Percentiles rank a stretch among this genome's conserved stretches.
phyloP scores from a whole-genome alignment of 108 stramenopile species.

The Cyclotella cryptica region DNA sequence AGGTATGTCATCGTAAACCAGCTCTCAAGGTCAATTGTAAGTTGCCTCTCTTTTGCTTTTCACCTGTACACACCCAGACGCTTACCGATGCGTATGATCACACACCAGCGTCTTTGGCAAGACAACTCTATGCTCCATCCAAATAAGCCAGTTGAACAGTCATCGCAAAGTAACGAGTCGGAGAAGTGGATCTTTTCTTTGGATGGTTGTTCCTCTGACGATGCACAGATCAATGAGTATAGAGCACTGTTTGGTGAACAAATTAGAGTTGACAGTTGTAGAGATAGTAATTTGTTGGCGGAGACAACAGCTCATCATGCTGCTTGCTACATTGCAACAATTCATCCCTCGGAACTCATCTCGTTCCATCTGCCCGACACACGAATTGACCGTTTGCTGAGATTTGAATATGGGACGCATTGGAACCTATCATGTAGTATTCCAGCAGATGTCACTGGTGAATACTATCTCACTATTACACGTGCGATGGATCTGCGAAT shows the following conservation, averaged over 20 bases:
- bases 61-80: no score
- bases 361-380: conserved; percentile 89
- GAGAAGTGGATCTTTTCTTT: conserved; percentile 31
- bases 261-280: conserved; percentile 31
- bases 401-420: conserved; percentile 70
- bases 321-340: conserved; percentile 71
- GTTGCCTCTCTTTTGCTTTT: neutral
- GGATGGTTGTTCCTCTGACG: conserved; percentile 23
- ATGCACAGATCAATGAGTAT: conserved; percentile 66
- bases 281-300: conserved; percentile 32
- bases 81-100: neutral
- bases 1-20: conserved; percentile 89
- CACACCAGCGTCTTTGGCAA: conserved; percentile 80
- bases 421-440: conserved; percentile 83
- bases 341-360: conserved; percentile 59
- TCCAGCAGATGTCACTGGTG: conserved; percentile 70
- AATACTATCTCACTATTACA: conserved; percentile 61
- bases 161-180: neutral
- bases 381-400: conserved; percentile 73
- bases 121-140: conserved; percentile 86
- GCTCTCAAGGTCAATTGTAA: conserved; percentile 64
- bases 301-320: conserved; percentile 79
- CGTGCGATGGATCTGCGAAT: conserved; percentile 67
- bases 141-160: conserved; percentile 30
- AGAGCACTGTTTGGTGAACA: conserved; percentile 68